Conservation (phyloP, 1,284 basidiomycete genomes). For the Ganoderma leucocontextum region DNA sequence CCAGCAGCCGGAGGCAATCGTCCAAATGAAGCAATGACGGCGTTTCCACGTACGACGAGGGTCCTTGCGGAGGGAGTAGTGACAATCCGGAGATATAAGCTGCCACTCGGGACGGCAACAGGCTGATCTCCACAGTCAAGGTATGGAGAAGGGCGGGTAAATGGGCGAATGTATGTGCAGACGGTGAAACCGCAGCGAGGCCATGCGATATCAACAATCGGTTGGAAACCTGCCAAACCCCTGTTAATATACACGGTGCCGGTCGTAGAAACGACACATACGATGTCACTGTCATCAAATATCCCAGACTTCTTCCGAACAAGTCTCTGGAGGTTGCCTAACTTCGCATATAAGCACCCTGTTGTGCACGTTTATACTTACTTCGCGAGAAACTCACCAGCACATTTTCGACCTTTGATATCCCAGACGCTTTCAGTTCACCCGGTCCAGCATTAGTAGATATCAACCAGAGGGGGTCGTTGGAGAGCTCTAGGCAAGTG, state of each 20-base stretch:
- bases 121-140: slow-evolving; percentile 48
- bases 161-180: slow-evolving; percentile 45
- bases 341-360: slow-evolving; percentile 39
- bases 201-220: slow-evolving; percentile 60
- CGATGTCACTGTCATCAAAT: slow-evolving; percentile 48
- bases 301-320: slow-evolving; percentile 57
- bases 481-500: slow-evolving; percentile 40
- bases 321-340: slow-evolving; percentile 49
- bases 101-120: slow-evolving; percentile 47
- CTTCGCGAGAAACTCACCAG: slow-evolving; percentile 44
- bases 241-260: neutral
- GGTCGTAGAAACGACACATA: slow-evolving; percentile 37
- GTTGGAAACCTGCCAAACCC: slow-evolving; percentile 56
- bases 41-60: slow-evolving; percentile 36
- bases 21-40: slow-evolving; percentile 58
- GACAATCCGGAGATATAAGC: slow-evolving; percentile 53
- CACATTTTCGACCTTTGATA: slow-evolving; percentile 56
- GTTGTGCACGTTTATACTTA: neutral
- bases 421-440: slow-evolving; percentile 53
- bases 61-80: slow-evolving; percentile 43
- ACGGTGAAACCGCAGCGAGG: slow-evolving; percentile 50
- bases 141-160: slow-evolving; percentile 43
- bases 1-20: slow-evolving; percentile 66
- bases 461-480: slow-evolving; percentile 56
- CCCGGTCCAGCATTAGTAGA: slow-evolving; percentile 41